Base-by-base conservation (phyloP, 179 eudicot genomes). In the Sideroxylon spinosum region DNA sequence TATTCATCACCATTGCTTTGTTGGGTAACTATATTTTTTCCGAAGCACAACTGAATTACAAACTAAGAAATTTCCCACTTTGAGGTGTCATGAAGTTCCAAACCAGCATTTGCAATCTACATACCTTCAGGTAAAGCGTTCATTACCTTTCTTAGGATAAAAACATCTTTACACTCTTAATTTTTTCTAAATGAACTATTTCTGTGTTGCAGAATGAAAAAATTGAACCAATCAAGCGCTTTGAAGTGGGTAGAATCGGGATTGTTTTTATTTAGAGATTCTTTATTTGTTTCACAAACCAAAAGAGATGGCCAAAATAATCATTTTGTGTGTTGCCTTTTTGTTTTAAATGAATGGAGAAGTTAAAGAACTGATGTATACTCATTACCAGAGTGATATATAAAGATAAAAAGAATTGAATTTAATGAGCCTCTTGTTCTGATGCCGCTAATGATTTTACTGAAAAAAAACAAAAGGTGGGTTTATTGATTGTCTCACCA, bases 321-420 rank as follows among this genome's bases (percentile, higher is more conserved):
- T 75, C 77, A 83, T 85, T 85, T 80, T 71, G 79, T 71, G 16
- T 72, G 55, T 73, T 77, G 28, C 76, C 71, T 82, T 86, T 82
- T 86, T 80, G 75, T 74, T 84, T 81, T 77, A 50, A 76, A 46
- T 85, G 79, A 60, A 63, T 22, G 76, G 68, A 60, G 68, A 60
- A 76, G 73, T 28, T 70, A 72, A 72, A 68, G 70, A 78, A 69
- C 57, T 83, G 81, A 83, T 79, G 86, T 73, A 76, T 76, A 83
- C 74, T 60, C 76, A 55, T 78, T 75, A 70, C 84, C 55, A 86
- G 77, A 77, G 80, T 74, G 83, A 81, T 77, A 66, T n/a, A 50
- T 56, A 76, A 37, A 32, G 48, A 49, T 26, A 48, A 28, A 74
- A 23, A 48, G 20, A 71, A 59, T 69, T 78, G 32, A 69, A 37